A percentile compares a stretch with the other conserved stretches of the same genome.
Conservation (phyloP, 2,329 filamentous ascomycete species). For the Fusarium circinatum region DNA sequence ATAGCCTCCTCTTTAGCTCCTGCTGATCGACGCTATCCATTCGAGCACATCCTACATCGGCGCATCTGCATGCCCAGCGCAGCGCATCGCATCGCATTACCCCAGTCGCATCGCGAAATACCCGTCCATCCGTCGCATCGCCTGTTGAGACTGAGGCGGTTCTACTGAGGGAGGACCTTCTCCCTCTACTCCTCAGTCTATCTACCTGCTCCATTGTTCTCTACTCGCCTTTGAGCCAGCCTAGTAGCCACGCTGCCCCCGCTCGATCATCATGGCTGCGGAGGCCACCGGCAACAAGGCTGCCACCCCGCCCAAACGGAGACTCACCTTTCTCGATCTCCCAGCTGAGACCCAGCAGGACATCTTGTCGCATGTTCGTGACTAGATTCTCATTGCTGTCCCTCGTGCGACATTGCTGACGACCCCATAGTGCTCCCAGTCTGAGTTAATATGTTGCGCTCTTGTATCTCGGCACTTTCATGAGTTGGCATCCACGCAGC, state of each 20-base stretch:
- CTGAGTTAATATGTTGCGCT: conserved; percentile 66
- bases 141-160: neutral
- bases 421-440: conserved; percentile 57
- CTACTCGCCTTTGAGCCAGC: neutral
- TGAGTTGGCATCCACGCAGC: conserved; percentile 64
- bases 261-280: conserved; percentile 50
- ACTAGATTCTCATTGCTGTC: neutral
- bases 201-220: neutral
- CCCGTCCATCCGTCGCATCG: conserved; percentile 17
- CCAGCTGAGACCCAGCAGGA: conserved; percentile 61
- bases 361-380: conserved; percentile 58
- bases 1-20: conserved; percentile 16
- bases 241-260: conserved; percentile 35
- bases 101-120: conserved; percentile 29
- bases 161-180: neutral
- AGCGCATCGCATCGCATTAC: conserved; percentile 19
- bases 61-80: conserved; percentile 26
- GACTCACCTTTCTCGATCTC: conserved; percentile 53
- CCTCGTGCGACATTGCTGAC: conserved; percentile 3
- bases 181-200: neutral
- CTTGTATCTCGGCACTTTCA: conserved; percentile 68
- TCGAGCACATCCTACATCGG: conserved; percentile 25
- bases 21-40: conserved; percentile 25
- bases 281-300: conserved; percentile 47
- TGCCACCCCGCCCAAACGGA: conserved; percentile 28